Evolutionary conservation across 768 basidiomycete genomes (phyloP), one percentile per base, ranked within the genome.

Genomic region (Russula vinacea): DNA sequence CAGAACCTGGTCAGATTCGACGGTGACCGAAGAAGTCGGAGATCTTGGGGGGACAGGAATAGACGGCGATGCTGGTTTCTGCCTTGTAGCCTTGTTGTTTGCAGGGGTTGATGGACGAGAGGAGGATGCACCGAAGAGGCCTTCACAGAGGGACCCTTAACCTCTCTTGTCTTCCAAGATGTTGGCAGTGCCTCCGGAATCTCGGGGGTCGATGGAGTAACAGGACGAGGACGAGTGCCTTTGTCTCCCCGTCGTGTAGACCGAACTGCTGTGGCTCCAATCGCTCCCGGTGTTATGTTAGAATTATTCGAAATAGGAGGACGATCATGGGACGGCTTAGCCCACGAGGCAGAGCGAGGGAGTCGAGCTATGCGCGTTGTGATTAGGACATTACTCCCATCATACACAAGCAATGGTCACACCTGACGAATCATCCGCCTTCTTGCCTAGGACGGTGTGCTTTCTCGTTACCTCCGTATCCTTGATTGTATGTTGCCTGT

Each of bases 401-500:
- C 13, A 17, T 35, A 24, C 32, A 37, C n/a, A 56, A 45, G 37
- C 2, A 26, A 64, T 16, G 10, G 19, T 35, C 66, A 24, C 45
- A 68, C 68, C 66, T 50, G 66, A 62, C 7, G 68, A 56, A 40
- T 69, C 87, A 53, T 91, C 85, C 1, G 77, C 78, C 69, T 86
- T 88, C 77, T 86, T 84, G 13, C 78, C 73, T 14, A 80, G 72
- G 5, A 78, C 74, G 13, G 76, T 74, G 24, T 76, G 76, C 54
- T 86, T 80, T 5, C 83, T 74, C 49, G 88, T 78, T 58, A 80
- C 88, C 73, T 94, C 93, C 3, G 89, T 90, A 26, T 91, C 88
- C 76, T 94, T 95, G 78, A 94, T 90, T 0, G 92, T 92, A 73
- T 94, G 93, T 84, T 94, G 94, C 71, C 93, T 94, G 67, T 7